These are phyloP conservation scores for Toxoplasma gondii DNA, from an alignment of 169 alveolate genomes.

Conservation along the genomic window DNA sequence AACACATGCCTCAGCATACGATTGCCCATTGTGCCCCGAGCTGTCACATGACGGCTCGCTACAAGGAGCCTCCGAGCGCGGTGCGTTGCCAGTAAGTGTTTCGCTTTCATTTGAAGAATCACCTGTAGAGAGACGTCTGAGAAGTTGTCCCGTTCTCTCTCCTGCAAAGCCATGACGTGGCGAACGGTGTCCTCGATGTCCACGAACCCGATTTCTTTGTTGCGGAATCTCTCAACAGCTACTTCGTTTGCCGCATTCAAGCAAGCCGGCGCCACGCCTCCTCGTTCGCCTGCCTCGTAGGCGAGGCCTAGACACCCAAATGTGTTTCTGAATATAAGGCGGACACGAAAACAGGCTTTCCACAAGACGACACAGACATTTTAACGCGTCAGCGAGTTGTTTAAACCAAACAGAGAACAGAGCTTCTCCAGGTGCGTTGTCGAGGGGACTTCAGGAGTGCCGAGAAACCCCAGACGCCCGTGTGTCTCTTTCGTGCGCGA, in stretches of 20 bases:
- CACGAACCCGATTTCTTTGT: conserved; percentile 69
- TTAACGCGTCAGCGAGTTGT: too few relatives aligned
- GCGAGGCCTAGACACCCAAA: conserved; percentile 84
- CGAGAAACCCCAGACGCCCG: too few relatives aligned
- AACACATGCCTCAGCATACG: too few relatives aligned
- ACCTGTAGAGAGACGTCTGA: conserved; percentile 54
- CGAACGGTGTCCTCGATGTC: conserved; percentile 74
- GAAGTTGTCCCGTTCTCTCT: neutral
- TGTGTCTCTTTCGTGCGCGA: too few relatives aligned
- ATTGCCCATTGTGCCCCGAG: too few relatives aligned
- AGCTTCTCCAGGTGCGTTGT: too few relatives aligned
- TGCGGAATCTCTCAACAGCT: conserved; percentile 80
- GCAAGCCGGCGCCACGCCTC: conserved; percentile 85
- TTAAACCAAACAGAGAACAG: too few relatives aligned
- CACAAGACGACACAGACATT: too few relatives aligned
- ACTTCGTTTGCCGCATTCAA: conserved; percentile 86
- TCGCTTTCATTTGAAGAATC: neutral
- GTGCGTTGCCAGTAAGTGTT: too few relatives aligned
- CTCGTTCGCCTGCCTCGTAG: conserved; percentile 82
- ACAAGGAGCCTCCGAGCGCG: too few relatives aligned
- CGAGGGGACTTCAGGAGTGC: too few relatives aligned
- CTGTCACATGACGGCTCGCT: too few relatives aligned
- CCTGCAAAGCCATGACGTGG: conserved; percentile 60
- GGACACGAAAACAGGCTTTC: neutral
- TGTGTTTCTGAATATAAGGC: conserved; percentile 63